These are phyloP conservation scores for Pedinophyceae sp. DNA, from an alignment of 139 green algal genomes.

Conservation along the genomic window DNA sequence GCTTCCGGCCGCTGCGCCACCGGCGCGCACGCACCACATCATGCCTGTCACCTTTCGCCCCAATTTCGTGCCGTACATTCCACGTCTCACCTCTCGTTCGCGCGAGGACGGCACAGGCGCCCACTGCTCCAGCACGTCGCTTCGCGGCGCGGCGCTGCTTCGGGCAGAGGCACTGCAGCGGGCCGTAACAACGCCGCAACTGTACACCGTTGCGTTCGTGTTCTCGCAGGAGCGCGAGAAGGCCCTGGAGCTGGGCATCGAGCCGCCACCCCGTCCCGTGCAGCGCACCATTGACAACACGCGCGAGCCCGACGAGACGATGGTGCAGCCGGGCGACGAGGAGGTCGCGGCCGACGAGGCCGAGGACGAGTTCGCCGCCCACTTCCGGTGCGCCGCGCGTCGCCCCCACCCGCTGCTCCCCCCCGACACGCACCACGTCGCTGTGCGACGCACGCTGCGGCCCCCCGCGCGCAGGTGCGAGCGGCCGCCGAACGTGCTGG, in stretches of 20 bases:
- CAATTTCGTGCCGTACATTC: no score
- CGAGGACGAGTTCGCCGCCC: conserved; percentile 72
- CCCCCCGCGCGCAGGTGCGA: background rate
- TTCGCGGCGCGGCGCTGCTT: no score
- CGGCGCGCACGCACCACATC: no score
- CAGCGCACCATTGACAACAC: conserved; percentile 78
- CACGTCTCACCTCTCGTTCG: no score
- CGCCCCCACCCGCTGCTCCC: background rate
- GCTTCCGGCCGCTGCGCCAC: no score
- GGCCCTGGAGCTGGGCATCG: conserved; percentile 42
- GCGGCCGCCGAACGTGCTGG: conserved; percentile 66
- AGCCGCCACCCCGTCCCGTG: conserved; percentile 23
- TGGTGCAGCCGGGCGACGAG: conserved; percentile 49
- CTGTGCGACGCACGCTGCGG: background rate
- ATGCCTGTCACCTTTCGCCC: no score
- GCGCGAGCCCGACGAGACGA: conserved; percentile 65
- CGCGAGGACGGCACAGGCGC: no score
- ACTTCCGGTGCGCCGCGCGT: conserved; percentile 9
- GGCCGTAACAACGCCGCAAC: no score
- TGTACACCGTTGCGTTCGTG: no score
- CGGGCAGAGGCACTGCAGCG: no score
- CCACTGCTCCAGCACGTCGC: background rate
- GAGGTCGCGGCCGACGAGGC: conserved; percentile 63
- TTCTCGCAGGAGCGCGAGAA: conserved; percentile 32
- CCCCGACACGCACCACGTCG: background rate